These are phyloP conservation scores for Ambrosiella xylebori DNA, from an alignment of 2,329 filamentous ascomycete genomes.

Conservation along the genomic window DNA sequence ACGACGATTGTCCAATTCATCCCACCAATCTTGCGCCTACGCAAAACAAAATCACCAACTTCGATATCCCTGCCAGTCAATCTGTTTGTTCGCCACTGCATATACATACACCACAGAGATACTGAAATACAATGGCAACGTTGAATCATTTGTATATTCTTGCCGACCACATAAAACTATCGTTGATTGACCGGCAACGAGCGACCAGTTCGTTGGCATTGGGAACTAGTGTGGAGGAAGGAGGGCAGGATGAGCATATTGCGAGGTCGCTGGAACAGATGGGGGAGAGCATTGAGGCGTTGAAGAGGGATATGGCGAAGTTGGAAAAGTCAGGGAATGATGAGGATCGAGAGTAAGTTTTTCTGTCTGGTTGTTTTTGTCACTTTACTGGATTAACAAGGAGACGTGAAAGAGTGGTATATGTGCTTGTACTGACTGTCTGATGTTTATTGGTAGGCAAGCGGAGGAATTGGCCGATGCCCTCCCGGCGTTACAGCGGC, in stretches of 20 bases:
- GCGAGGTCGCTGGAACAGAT: conserved; percentile 77
- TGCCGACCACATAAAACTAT: conserved; percentile 93
- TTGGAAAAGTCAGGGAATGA: conserved; percentile 48
- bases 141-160: conserved; percentile 73
- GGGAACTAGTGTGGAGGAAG: conserved; percentile 54
- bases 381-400: not conserved
- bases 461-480: conserved; percentile 40
- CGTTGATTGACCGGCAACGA: conserved; percentile 77
- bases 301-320: conserved; percentile 47
- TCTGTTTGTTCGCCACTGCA: not conserved
- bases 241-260: conserved; percentile 76
- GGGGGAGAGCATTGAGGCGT: conserved; percentile 55
- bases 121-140: conserved; percentile 30
- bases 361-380: not conserved
- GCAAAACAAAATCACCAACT: not conserved
- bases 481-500: conserved; percentile 49
- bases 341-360: conserved; percentile 28
- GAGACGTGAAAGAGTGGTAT: not conserved
- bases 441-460: conserved; percentile 21
- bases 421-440: not conserved
- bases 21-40: not conserved
- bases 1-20: not conserved
- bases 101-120: not conserved
- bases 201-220: conserved; percentile 25
- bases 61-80: not conserved